Evolutionary conservation across 2,329 filamentous ascomycete genomes (phyloP).

Genomic region (Phaeosphaeriaceae sp.): DNA sequence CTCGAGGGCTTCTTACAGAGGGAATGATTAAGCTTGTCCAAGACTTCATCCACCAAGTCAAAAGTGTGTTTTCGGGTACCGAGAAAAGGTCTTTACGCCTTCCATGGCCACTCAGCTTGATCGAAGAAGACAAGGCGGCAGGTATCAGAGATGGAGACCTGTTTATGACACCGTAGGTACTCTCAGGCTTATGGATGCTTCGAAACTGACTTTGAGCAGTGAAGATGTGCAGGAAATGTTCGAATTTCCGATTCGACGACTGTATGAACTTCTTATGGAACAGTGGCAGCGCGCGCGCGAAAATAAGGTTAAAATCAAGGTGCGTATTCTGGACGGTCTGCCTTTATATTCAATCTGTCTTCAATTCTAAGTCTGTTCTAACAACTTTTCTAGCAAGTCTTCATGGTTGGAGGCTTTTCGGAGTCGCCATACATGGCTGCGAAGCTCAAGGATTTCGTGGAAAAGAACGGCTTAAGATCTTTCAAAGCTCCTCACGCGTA

Average conservation of each 20-base stretch:
- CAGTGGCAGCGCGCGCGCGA: constrained; percentile 20
- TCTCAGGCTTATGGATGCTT: no score
- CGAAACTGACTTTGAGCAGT: no score
- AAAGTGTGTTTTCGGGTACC: constrained; percentile 27
- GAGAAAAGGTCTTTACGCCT: constrained; percentile 25
- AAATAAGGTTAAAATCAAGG: constrained; percentile 23
- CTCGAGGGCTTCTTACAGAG: constrained; percentile 17
- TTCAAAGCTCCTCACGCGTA: constrained; percentile 29
- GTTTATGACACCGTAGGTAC: constrained; percentile 23
- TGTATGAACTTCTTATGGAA: constrained; percentile 17
- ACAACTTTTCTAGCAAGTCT: constrained; percentile 30
- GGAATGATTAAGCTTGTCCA: constrained; percentile 26
- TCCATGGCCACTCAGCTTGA: constrained; percentile 19
- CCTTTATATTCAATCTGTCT: no score
- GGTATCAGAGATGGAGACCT: constrained; percentile 36
- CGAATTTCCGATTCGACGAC: constrained; percentile 12
- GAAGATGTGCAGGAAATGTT: constrained; percentile 28
- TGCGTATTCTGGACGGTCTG: no score
- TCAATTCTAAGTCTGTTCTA: no score
- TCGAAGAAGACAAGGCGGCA: constrained; percentile 22
- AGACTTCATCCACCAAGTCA: constrained; percentile 26
- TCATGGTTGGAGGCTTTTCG: constrained; percentile 39
- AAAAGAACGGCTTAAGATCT: constrained; percentile 1
- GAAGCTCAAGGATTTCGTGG: constrained; percentile 14
- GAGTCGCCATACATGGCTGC: constrained; percentile 30